These are phyloP conservation scores for Xylaria sp. DNA, from an alignment of 2,329 filamentous ascomycete species.

Conservation along the genomic window DNA sequence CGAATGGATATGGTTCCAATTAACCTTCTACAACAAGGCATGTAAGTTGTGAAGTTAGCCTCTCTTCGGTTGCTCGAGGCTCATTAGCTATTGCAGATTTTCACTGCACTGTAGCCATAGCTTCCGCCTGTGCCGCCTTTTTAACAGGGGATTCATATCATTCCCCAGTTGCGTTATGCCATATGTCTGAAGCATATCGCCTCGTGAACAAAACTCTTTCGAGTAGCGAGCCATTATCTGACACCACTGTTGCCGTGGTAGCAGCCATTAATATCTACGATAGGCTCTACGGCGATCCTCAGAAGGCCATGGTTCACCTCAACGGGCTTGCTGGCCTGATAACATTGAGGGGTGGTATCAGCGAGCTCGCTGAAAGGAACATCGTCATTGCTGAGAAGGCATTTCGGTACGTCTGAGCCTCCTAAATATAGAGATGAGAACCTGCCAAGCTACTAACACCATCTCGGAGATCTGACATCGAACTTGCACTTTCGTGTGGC, in stretches of 20 bases:
- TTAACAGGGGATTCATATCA: constrained; percentile 19
- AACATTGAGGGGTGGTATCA: constrained; percentile 28
- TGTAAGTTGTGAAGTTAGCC: constrained; percentile 16
- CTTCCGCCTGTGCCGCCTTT: constrained; percentile 33
- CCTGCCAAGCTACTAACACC: not conserved
- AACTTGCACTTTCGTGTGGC: constrained; percentile 31
- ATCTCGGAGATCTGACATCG: constrained; percentile 29
- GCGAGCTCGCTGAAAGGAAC: constrained; percentile 25
- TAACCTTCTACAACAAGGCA: constrained; percentile 35
- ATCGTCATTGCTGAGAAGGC: constrained; percentile 33
- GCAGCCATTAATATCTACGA: constrained; percentile 46
- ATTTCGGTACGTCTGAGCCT: constrained; percentile 23
- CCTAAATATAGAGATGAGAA: not conserved
- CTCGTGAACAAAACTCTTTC: constrained; percentile 42
- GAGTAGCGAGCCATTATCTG: constrained; percentile 42
- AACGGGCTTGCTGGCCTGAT: constrained; percentile 28
- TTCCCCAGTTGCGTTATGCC: constrained; percentile 35
- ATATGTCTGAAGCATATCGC: constrained; percentile 42
- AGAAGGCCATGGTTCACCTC: constrained; percentile 35
- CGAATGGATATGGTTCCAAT: constrained; percentile 31
- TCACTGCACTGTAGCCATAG: constrained; percentile 32
- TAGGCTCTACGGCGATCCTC: constrained; percentile 30
- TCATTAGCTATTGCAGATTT: constrained; percentile 26
- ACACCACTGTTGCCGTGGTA: constrained; percentile 47
- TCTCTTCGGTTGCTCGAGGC: not conserved